Percentiles rank a stretch among this genome's conserved stretches.
Evolutionary conservation across 306 rosid species (phyloP).

Genomic region (Quercus bicolor): DNA sequence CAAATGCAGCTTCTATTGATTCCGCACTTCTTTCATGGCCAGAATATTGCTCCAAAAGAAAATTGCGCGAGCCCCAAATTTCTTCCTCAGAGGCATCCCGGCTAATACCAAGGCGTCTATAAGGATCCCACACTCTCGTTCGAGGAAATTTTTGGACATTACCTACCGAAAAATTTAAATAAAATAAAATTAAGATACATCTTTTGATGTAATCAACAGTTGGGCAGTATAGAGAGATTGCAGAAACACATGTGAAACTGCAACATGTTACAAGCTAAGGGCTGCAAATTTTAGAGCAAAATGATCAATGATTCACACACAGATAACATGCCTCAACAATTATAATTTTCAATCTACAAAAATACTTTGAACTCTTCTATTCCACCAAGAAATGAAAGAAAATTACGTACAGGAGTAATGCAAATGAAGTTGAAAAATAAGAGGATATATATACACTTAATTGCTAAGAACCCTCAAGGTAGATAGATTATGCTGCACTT

Average conservation of each 20-base stretch:
- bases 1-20: conserved; percentile 95
- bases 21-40: conserved; percentile 95
- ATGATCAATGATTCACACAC: background rate
- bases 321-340: background rate
- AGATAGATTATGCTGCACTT: background rate
- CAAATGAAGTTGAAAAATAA: background rate
- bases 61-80: conserved; percentile 91
- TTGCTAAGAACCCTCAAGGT: background rate
- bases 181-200: background rate
- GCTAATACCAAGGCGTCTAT: conserved; percentile 75
- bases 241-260: background rate
- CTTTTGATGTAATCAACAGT: background rate
- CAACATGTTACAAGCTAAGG: background rate
- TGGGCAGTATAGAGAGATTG: too few species aligned
- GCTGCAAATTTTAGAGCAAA: background rate
- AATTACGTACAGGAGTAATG: background rate
- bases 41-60: conserved; percentile 84
- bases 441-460: background rate
- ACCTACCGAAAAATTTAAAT: conserved; percentile 35
- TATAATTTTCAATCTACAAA: background rate
- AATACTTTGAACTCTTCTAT: background rate
- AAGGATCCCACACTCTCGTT: conserved; percentile 79
- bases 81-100: conserved; percentile 92
- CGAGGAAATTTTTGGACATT: conserved; percentile 75
- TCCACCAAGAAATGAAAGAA: background rate